Evolutionary conservation across 2,329 filamentous ascomycete genomes (phyloP).

Genomic region (Pseudopyricularia cyperi): DNA sequence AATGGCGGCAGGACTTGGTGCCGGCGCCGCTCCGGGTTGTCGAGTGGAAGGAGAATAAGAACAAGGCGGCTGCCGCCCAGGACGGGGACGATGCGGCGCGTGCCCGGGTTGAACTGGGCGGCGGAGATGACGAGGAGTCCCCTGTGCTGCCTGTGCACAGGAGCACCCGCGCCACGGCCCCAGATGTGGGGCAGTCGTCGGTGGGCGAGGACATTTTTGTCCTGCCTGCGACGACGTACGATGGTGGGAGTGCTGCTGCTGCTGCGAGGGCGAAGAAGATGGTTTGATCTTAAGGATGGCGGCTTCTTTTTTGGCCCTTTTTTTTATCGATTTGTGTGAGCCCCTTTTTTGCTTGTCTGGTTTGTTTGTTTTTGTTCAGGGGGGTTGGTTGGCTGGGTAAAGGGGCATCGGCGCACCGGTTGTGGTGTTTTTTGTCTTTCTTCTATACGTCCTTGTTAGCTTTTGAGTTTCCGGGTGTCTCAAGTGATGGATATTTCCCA

Average conservation of each 20-base stretch:
- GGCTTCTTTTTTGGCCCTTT: not conserved
- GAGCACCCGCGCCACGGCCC: not conserved
- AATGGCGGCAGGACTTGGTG: not conserved
- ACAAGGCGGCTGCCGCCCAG: not conserved
- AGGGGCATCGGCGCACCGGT: too few relatives aligned
- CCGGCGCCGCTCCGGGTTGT: not conserved
- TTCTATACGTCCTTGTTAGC: too few relatives aligned
- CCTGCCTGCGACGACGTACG: not conserved
- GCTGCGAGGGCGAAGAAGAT: not conserved
- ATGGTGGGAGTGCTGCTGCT: not conserved
- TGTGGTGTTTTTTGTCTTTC: too few relatives aligned
- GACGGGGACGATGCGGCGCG: not conserved
- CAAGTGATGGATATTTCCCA: too few relatives aligned
- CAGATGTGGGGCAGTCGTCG: not conserved
- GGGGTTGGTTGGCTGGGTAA: too few relatives aligned
- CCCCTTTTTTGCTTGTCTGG: too few relatives aligned
- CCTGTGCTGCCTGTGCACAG: not conserved
- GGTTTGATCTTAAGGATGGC: not conserved
- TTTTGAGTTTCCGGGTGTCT: too few relatives aligned
- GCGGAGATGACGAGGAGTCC: not conserved
- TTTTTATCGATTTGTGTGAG: not conserved
- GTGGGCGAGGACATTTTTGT: not conserved
- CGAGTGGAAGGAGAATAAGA: not conserved
- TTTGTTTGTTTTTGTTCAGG: too few relatives aligned
- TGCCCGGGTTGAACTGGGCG: not conserved